Base-by-base conservation (phyloP, 805 yeast species). In the Saturnispora halmiae region DNA sequence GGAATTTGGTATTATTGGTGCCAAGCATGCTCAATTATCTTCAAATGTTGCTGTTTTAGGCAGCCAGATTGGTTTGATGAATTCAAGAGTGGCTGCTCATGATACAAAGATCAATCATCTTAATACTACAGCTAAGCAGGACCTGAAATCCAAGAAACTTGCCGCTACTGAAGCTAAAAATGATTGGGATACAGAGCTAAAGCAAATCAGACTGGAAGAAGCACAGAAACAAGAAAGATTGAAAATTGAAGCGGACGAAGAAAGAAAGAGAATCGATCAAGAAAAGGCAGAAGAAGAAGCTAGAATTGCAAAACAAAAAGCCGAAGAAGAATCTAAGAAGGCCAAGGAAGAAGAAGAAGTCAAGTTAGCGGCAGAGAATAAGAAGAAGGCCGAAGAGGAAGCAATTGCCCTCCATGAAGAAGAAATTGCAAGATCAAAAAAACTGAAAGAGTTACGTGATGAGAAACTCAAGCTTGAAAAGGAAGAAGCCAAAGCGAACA, bases 131-230 rank as follows among this genome's bases (percentile, higher is more conserved):
- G 74, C 65, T 29, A 67, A 65, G 49, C 64, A 60, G 28, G 51
- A 46, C 21, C 59, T 72, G 42, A 49, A 51, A 3, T 38, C 45
- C 1, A 63, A 71, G 48, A 63, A 69, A 42, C 50, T 47, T 16
- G 64, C 59, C 7, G 77, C 78, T 15, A 58, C 65, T 47, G 53
- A 65, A 33, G 57, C 70, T 34, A 59, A 53, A 39, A 41, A 49
- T 21, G 55, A 55, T 16, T 74, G 79, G 79, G 64, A 66, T 45
- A 50, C 50, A 4, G 76, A 73, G 46, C 63, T 64, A 55, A 60
- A 63, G 34, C 63, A 55, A n/a, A 54, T 70, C 40, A 70, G 72
- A 40, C 53, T 60, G 36, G 63, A 64, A 37, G 66, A 66, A 40
- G 73, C 71, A 16, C 55, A 59, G 40, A 73, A 67, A 41, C 75